phyloP scores from a whole-genome alignment of 192 early-diverging fungal genomes.

The Phycomyces nitens region DNA sequence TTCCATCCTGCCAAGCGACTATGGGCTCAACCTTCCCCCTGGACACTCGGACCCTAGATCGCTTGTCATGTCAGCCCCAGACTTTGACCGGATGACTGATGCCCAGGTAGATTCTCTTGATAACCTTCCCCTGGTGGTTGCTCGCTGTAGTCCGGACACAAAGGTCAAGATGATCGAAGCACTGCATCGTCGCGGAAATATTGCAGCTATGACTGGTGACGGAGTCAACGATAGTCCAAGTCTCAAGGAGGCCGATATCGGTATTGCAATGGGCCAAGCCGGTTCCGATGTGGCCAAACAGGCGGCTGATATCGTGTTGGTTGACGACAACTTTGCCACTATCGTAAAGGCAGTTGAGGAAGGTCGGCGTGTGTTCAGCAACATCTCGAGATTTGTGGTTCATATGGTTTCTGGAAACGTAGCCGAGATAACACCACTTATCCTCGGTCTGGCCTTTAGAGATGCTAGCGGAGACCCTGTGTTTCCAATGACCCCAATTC shows the following conservation, averaged over 20 bases:
- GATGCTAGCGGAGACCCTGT: constrained; percentile 56
- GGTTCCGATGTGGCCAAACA: constrained; percentile 93
- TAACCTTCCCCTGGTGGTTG: constrained; percentile 87
- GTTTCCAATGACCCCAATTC: constrained; percentile 75
- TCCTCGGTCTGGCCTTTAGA: constrained; percentile 72
- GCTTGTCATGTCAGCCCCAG: constrained; percentile 78
- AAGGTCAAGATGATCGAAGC: constrained; percentile 97
- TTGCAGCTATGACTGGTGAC: constrained; percentile 87
- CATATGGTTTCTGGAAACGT: constrained; percentile 75
- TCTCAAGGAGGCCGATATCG: constrained; percentile 75
- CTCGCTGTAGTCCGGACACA: constrained; percentile 90
- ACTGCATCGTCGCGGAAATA: constrained; percentile 70
- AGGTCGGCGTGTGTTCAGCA: constrained; percentile 77
- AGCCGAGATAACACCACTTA: constrained; percentile 67
- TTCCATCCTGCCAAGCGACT: constrained; percentile 62
- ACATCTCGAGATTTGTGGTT: constrained; percentile 70
- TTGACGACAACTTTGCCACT: constrained; percentile 79
- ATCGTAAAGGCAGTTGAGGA: constrained; percentile 76
- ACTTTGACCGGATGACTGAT: constrained; percentile 83
- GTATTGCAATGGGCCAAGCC: constrained; percentile 86
- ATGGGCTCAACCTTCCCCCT: no score
- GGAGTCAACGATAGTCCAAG: constrained; percentile 80
- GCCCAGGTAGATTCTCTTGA: constrained; percentile 73
- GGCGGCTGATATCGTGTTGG: constrained; percentile 86
- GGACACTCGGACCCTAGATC: constrained; percentile 41